A percentile compares a stretch with the other conserved stretches of the same genome.
Evolutionary conservation across 2,329 filamentous ascomycete genomes (phyloP).

Genomic region (Chrysoporthe cubensis): DNA sequence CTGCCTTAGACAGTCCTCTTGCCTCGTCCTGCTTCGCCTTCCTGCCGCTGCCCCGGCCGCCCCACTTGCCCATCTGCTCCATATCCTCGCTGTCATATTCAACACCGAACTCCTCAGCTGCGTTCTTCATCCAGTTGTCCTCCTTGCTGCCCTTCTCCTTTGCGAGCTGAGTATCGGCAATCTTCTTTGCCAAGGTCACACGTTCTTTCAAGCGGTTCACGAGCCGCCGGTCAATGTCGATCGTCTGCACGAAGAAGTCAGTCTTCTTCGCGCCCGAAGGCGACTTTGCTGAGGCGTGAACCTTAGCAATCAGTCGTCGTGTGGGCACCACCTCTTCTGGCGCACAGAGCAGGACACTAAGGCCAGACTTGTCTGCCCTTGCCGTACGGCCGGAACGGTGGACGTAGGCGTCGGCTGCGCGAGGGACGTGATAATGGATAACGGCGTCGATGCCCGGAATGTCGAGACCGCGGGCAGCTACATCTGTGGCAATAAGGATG

Average conservation of each 20-base stretch:
- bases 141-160: conserved; percentile 87
- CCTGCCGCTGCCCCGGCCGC: conserved; percentile 72
- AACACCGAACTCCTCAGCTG: conserved; percentile 90
- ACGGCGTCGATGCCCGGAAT: conserved; percentile 89
- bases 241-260: conserved; percentile 73
- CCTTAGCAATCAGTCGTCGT: conserved; percentile 81
- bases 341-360: conserved; percentile 85
- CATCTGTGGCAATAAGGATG: conserved; percentile 89
- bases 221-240: conserved; percentile 82
- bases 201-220: conserved; percentile 77
- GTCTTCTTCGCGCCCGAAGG: conserved; percentile 50
- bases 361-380: conserved; percentile 75
- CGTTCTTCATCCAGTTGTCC: conserved; percentile 80
- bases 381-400: conserved; percentile 95
- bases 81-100: conserved; percentile 93
- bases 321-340: conserved; percentile 90
- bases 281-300: conserved; percentile 65
- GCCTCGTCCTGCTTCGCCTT: conserved; percentile 77
- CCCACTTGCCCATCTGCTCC: conserved; percentile 63
- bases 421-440: conserved; percentile 93
- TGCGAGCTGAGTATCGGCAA: conserved; percentile 80
- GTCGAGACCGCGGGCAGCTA: conserved; percentile 90
- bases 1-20: conserved; percentile 69
- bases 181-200: conserved; percentile 79
- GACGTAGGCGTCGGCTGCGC: conserved; percentile 90